phyloP scores from a whole-genome alignment of 1,284 basidiomycete genomes.

The Boletus smithii region DNA sequence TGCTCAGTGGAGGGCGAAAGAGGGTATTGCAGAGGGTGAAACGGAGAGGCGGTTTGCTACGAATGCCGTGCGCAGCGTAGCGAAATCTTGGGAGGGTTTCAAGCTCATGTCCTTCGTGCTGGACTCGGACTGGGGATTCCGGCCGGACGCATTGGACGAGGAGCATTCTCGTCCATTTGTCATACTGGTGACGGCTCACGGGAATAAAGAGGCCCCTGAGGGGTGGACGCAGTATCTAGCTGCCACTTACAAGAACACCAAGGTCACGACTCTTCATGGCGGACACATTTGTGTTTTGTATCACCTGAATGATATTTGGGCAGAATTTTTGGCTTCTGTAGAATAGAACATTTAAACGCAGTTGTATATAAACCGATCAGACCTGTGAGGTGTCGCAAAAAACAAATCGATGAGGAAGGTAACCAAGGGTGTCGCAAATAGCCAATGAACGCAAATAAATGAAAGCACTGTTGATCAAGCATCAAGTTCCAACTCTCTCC shows the following conservation, averaged over 20 bases:
- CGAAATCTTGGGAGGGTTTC: slow-evolving; percentile 52
- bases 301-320: slow-evolving; percentile 45
- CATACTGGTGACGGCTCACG: slow-evolving; percentile 41
- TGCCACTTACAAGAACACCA: slow-evolving; percentile 39
- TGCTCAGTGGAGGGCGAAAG: slow-evolving; percentile 41
- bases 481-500: slow-evolving; percentile 66
- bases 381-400: slow-evolving; percentile 15
- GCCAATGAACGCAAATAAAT: slow-evolving; percentile 27
- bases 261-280: slow-evolving; percentile 40
- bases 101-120: slow-evolving; percentile 42
- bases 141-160: slow-evolving; percentile 41
- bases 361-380: neutral
- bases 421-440: slow-evolving; percentile 27
- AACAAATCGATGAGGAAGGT: slow-evolving; percentile 17
- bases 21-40: slow-evolving; percentile 41
- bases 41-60: slow-evolving; percentile 41
- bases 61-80: slow-evolving; percentile 46
- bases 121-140: slow-evolving; percentile 55
- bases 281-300: slow-evolving; percentile 46
- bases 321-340: slow-evolving; percentile 36
- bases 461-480: slow-evolving; percentile 45
- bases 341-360: slow-evolving; percentile 15
- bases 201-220: slow-evolving; percentile 38
- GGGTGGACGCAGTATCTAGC: slow-evolving; percentile 48
- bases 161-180: slow-evolving; percentile 44